Conservation (phyloP, 2,329 filamentous ascomycete species). For the Monosporascus sp. region DNA sequence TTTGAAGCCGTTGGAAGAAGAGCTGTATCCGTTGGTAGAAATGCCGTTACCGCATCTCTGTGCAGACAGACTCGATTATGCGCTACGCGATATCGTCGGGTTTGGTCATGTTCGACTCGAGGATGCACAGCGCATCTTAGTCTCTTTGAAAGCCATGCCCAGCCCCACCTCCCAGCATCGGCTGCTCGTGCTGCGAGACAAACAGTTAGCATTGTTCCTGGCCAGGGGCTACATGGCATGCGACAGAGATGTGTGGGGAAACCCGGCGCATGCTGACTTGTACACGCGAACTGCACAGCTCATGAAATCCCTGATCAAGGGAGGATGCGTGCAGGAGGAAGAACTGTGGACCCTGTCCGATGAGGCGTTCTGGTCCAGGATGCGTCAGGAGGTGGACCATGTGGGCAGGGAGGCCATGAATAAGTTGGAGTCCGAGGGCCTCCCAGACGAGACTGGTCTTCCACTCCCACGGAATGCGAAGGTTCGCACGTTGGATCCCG, state of each 20-base stretch:
- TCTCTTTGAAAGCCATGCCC: constrained; percentile 25
- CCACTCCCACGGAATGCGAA: constrained; percentile 23
- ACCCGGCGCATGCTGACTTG: constrained; percentile 29
- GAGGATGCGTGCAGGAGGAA: constrained; percentile 22
- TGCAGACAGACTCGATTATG: constrained; percentile 35
- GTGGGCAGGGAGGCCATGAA: constrained; percentile 14
- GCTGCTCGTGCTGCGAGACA: constrained; percentile 27
- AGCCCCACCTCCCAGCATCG: constrained; percentile 16
- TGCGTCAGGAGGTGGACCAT: constrained; percentile 16
- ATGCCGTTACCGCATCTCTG: constrained; percentile 32
- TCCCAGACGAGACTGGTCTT: constrained; percentile 18
- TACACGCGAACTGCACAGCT: constrained; percentile 28
- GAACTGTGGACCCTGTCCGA: constrained; percentile 30
- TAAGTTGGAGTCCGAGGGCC: constrained; percentile 15
- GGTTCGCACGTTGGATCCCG: constrained; percentile 29
- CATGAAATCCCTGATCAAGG: constrained; percentile 19
- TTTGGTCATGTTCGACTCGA: constrained; percentile 26
- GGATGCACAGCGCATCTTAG: constrained; percentile 23
- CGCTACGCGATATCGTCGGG: constrained; percentile 29
- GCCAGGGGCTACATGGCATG: constrained; percentile 27
- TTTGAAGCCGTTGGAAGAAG: constrained; percentile 28
- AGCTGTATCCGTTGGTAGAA: constrained; percentile 33
- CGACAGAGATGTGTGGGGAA: constrained; percentile 34
- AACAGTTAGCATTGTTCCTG: constrained; percentile 23
- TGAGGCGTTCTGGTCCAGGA: constrained; percentile 28